Conservation (phyloP, 352 stramenopile species). For the Pythium coloratum region DNA sequence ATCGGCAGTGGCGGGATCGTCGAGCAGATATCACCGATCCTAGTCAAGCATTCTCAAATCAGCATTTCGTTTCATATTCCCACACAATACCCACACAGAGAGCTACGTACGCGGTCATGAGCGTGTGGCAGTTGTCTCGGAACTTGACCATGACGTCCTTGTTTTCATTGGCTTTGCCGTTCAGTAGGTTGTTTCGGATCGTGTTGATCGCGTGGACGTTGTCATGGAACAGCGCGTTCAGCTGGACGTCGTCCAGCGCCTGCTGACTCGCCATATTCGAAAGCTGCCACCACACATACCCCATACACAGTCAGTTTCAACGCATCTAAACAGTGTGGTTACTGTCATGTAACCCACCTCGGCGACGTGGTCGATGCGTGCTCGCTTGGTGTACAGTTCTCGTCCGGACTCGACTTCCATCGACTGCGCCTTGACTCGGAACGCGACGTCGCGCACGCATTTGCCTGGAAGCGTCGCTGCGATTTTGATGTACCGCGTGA, state of each 20-base stretch:
- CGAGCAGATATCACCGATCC: constrained; percentile 54
- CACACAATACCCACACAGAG: too few relatives aligned
- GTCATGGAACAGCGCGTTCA: constrained; percentile 61
- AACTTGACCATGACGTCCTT: constrained; percentile 62
- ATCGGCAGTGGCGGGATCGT: constrained; percentile 68
- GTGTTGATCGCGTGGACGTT: constrained; percentile 63
- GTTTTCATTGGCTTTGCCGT: constrained; percentile 57
- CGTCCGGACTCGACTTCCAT: constrained; percentile 24
- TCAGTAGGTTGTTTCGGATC: constrained; percentile 70
- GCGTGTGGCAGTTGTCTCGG: constrained; percentile 59
- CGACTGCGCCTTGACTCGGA: constrained; percentile 54
- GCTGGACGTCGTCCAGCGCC: constrained; percentile 38
- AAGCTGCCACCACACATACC: constrained; percentile 8
- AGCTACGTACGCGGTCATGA: constrained; percentile 57
- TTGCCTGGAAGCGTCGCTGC: constrained; percentile 65
- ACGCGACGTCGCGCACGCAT: constrained; percentile 75
- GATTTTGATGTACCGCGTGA: constrained; percentile 86
- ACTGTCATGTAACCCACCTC: constrained; percentile 17
- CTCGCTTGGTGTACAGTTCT: constrained; percentile 49
- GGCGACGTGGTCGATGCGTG: constrained; percentile 51
- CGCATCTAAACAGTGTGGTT: background rate
- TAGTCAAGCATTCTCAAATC: constrained; percentile 11
- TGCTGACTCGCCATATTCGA: constrained; percentile 21
- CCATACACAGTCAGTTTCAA: background rate
- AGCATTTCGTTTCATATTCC: background rate